Conservation (phyloP, 2,329 filamentous ascomycete genomes). For the Sporothrix humicola region DNA sequence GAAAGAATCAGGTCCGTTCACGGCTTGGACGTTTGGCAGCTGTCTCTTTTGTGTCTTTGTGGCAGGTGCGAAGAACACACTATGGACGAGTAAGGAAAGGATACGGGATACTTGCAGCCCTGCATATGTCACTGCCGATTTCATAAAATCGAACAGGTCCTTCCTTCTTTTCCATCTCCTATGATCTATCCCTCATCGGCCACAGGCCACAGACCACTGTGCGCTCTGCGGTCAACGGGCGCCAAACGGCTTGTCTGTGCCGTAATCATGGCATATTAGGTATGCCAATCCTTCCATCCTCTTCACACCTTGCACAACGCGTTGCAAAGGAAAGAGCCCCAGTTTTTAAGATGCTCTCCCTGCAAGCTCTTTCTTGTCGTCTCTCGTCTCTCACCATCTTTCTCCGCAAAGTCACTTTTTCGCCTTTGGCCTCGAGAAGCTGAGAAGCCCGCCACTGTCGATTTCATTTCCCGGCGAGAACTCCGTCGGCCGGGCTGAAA, state of each 20-base stretch:
- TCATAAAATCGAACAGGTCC: too few relatives aligned
- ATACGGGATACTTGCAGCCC: too few relatives aligned
- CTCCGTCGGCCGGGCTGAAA: neutral
- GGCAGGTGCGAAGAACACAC: neutral
- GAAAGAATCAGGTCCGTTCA: slow-evolving; percentile 23
- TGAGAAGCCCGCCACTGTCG: neutral
- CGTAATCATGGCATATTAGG: neutral
- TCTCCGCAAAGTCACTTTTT: slow-evolving; percentile 9
- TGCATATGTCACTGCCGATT: slow-evolving; percentile 8
- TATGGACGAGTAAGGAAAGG: too few relatives aligned
- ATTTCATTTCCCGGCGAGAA: slow-evolving; percentile 17
- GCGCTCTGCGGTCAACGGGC: neutral
- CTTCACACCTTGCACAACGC: neutral
- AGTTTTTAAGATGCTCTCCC: slow-evolving; percentile 20
- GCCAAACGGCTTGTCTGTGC: slow-evolving; percentile 4
- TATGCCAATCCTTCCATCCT: neutral
- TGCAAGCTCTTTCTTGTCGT: slow-evolving; percentile 12
- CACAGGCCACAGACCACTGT: neutral
- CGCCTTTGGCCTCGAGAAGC: neutral
- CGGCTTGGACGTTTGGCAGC: neutral
- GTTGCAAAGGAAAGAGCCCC: neutral
- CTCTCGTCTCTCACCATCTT: neutral
- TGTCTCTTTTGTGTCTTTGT: neutral
- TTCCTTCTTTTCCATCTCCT: too few relatives aligned
- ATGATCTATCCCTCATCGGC: neutral